phyloP scores from a whole-genome alignment of 352 stramenopile species.

The Discostella stelligera region DNA sequence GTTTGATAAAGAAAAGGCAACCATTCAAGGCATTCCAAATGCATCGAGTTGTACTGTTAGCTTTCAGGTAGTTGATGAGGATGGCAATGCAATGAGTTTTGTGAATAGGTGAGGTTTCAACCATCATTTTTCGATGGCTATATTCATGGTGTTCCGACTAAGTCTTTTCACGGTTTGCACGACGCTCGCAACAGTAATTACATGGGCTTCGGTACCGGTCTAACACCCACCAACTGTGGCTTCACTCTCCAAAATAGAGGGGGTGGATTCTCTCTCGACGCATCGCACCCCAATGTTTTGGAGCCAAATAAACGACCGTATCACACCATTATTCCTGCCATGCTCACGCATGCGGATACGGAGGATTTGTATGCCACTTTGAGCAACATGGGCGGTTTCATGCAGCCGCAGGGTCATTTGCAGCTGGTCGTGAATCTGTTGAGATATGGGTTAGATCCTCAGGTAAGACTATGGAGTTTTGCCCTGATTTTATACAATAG shows the following conservation, averaged over 20 bases:
- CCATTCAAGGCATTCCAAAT: constrained; percentile 48
- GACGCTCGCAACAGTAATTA: constrained; percentile 85
- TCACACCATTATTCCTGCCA: constrained; percentile 97
- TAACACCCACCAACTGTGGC: constrained; percentile 90
- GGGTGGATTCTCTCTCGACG: constrained; percentile 89
- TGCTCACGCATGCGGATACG: constrained; percentile 87
- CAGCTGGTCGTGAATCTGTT: constrained; percentile 92
- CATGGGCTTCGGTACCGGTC: constrained; percentile 92
- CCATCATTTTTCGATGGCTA: not conserved
- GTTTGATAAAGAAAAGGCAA: constrained; percentile 65
- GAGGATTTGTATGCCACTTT: constrained; percentile 91
- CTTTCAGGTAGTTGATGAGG: constrained; percentile 93
- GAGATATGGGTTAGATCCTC: constrained; percentile 67
- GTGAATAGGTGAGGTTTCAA: constrained; percentile 86
- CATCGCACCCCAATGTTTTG: constrained; percentile 89
- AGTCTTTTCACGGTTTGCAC: not conserved
- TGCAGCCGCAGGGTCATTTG: constrained; percentile 96
- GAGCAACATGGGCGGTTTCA: constrained; percentile 90
- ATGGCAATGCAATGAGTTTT: constrained; percentile 95
- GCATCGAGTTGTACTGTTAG: constrained; percentile 88
- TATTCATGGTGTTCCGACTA: not conserved
- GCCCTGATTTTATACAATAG: not conserved
- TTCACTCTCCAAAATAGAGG: constrained; percentile 97
- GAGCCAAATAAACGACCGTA: constrained; percentile 91
- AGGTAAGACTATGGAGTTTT: constrained; percentile 35